Base-by-base conservation (phyloP, 805 yeast genomes). In the Lipomyces orientalis region DNA sequence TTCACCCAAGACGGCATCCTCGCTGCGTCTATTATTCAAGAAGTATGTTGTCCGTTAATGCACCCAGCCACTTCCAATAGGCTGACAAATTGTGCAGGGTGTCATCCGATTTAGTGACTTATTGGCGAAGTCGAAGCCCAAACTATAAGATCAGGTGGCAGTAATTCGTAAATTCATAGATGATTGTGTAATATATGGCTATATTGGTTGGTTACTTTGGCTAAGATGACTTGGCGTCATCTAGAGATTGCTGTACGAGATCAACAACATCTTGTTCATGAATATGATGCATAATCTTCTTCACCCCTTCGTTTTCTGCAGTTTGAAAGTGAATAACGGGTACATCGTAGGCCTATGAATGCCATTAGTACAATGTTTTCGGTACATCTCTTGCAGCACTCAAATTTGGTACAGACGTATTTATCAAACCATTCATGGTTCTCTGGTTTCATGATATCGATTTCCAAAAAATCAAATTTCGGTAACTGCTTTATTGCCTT, bases 401-500 rank as follows among this genome's bases (percentile, higher is more conserved):
- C 4, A 43, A 5, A 43, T 43, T 8, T 1, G 43, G 49, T 25
- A 59, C 75, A 12, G 37, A 73, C 75, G 63, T 79, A 79, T 64
- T 69, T 63, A 56, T 79, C 80, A 62, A 71, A 74, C 80, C 80
- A 79, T 54, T 71, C 67, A 56, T 73, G 59, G 75, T 79, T 74
- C 39, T 73, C 76, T 7, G 79, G 76, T 60, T 66, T 59, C 19
- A 79, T 70, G 46, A 79, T 80, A 64, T 79, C 80, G 34, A 79
- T 74, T 51, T 64, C 69, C 2, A 66, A 68, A 33, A 60, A 34
- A n/a, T 55, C 58, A 12, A 49, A 39, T 29, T 54, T 39, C 16
- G 73, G 65, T 1, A 72, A 73, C 52, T 61, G 34, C 7, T 68
- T 72, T 60, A 74, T 54, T 4, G 75, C 74, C 33, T 62, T 34